These are phyloP conservation scores for Silene uniflora DNA, from an alignment of 148 eudicot genomes.

Conservation along the genomic window DNA sequence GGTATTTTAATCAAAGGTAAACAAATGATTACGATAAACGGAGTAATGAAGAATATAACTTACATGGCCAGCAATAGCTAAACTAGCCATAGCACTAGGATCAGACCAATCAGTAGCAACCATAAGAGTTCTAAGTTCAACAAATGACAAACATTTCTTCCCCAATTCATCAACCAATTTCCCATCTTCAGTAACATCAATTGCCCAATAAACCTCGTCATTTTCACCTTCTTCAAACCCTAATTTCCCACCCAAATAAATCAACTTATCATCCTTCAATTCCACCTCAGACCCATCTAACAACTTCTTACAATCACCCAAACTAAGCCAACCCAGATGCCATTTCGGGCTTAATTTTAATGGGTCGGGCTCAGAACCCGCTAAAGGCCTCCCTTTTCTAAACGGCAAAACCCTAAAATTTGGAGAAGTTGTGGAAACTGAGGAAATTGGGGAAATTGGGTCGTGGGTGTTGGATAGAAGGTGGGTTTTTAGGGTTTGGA, in stretches of 20 bases:
- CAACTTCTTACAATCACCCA: slow-evolving; percentile 47
- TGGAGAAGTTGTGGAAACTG: slow-evolving; percentile 49
- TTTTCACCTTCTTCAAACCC: slow-evolving; percentile 26
- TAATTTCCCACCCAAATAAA: slow-evolving; percentile 66
- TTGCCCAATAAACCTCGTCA: slow-evolving; percentile 70
- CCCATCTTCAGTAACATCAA: slow-evolving; percentile 34
- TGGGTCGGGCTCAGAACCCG: slow-evolving; percentile 34
- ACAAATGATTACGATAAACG: background rate
- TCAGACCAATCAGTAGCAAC: slow-evolving; percentile 98
- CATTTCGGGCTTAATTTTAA: slow-evolving; percentile 36
- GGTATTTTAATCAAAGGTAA: no score
- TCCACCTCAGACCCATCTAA: slow-evolving; percentile 46
- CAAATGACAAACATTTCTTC: slow-evolving; percentile 51
- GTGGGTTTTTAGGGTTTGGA: slow-evolving; percentile 49
- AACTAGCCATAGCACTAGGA: slow-evolving; percentile 60
- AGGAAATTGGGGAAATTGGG: slow-evolving; percentile 42
- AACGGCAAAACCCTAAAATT: slow-evolving; percentile 69
- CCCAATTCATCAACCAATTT: slow-evolving; percentile 56
- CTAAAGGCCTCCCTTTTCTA: slow-evolving; percentile 75
- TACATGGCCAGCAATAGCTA: slow-evolving; percentile 95
- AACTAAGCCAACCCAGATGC: slow-evolving; percentile 90
- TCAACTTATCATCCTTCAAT: slow-evolving; percentile 56
- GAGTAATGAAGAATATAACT: slow-evolving; percentile 6
- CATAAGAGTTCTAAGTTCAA: slow-evolving; percentile 95
- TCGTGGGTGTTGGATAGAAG: slow-evolving; percentile 38